phyloP scores from a whole-genome alignment of 2,329 filamentous ascomycete genomes.

The Ophiostoma sp. region DNA sequence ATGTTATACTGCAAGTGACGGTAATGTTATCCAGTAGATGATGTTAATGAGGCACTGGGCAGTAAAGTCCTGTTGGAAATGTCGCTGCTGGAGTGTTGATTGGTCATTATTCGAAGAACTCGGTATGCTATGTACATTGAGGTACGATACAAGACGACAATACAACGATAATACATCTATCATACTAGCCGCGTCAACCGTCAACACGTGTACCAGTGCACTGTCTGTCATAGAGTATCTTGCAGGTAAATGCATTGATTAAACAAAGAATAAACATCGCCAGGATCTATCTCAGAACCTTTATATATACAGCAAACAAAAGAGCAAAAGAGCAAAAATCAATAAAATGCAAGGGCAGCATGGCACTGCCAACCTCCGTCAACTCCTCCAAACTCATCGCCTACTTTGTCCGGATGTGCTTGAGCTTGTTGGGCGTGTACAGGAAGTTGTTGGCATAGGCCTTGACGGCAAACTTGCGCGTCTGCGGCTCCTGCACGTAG shows the following conservation, averaged over 20 bases:
- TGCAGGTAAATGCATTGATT: background rate
- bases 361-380: background rate
- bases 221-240: background rate
- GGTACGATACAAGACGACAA: background rate
- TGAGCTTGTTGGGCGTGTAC: constrained; percentile 79
- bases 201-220: background rate
- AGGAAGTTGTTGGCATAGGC: constrained; percentile 96
- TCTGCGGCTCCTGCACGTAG: constrained; percentile 95
- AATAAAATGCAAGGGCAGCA: background rate
- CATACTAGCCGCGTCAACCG: background rate
- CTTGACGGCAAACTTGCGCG: constrained; percentile 80
- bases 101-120: background rate
- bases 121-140: background rate
- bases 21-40: too few species aligned
- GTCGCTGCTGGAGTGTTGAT: background rate
- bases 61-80: background rate
- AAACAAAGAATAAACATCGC: background rate
- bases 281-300: constrained; percentile 11
- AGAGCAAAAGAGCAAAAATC: background rate
- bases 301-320: constrained; percentile 23
- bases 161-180: background rate
- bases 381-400: background rate
- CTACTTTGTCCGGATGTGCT: constrained; percentile 80
- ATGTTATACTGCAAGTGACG: background rate
- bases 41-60: background rate